Percentiles rank a stretch among this genome's conserved stretches.
phyloP scores from a whole-genome alignment of 2,329 filamentous ascomycete species.

The Diaporthe australafricana region DNA sequence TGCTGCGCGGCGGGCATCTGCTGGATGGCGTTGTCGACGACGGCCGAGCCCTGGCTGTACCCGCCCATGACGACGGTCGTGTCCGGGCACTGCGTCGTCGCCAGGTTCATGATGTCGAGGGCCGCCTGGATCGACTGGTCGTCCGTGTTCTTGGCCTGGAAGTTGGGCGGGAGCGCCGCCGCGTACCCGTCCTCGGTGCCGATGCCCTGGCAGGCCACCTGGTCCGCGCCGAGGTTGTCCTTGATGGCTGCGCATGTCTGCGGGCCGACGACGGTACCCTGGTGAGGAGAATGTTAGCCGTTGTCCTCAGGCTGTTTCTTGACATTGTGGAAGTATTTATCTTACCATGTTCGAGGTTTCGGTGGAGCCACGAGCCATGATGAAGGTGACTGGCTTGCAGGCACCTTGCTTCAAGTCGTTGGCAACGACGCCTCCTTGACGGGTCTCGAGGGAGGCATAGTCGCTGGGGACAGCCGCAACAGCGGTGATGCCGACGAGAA shows the following conservation, averaged over 20 bases:
- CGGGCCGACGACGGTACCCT: constrained; percentile 47
- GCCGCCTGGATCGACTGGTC: constrained; percentile 45
- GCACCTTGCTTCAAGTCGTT: constrained; percentile 38
- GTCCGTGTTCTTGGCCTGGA: constrained; percentile 45
- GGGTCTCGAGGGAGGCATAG: constrained; percentile 24
- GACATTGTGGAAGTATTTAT: not conserved
- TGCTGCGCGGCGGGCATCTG: constrained; percentile 38
- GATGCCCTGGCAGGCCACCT: constrained; percentile 50
- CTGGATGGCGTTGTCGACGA: constrained; percentile 47
- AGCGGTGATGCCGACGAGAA: constrained; percentile 29
- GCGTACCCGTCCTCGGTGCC: constrained; percentile 45
- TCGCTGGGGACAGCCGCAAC: constrained; percentile 33
- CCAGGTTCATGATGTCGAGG: constrained; percentile 44
- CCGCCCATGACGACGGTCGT: constrained; percentile 49
- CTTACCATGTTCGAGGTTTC: constrained; percentile 49
- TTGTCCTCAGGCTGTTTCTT: not conserved
- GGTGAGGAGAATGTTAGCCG: not conserved
- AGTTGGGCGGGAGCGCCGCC: constrained; percentile 45
- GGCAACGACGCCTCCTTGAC: constrained; percentile 23
- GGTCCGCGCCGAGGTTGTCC: constrained; percentile 40
- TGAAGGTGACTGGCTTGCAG: constrained; percentile 48
- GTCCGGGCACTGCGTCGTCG: constrained; percentile 46
- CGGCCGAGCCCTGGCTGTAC: constrained; percentile 46
- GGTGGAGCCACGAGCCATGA: constrained; percentile 50
- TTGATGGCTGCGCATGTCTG: constrained; percentile 45